These are phyloP conservation scores for Scytalidium sp. DNA, from an alignment of 2,329 filamentous ascomycete species.

Conservation along the genomic window DNA sequence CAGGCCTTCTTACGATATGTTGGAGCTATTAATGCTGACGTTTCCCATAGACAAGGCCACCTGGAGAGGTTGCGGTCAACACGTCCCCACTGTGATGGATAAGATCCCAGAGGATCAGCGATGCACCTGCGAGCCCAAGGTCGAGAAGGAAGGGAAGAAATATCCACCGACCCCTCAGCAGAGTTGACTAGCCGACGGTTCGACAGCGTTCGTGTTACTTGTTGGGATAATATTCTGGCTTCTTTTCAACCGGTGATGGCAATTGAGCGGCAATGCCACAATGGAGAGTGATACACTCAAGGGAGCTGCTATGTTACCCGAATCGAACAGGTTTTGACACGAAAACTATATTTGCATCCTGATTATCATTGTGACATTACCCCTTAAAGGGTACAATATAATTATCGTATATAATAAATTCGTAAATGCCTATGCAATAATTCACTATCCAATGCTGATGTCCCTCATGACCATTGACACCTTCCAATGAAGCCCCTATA, in stretches of 20 bases:
- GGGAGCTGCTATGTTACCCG: too few species aligned
- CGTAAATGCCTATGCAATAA: neutral
- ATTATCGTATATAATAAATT: too few species aligned
- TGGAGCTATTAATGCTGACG: neutral
- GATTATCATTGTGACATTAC: too few species aligned
- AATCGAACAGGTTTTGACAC: too few species aligned
- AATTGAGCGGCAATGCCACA: too few species aligned
- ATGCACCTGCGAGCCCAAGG: constrained; percentile 50
- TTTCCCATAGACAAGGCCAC: constrained; percentile 42
- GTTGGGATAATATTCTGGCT: neutral
- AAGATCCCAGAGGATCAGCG: constrained; percentile 44
- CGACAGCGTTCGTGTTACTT: neutral
- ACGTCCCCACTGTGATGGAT: constrained; percentile 51
- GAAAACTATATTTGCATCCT: too few species aligned
- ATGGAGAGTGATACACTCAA: too few species aligned
- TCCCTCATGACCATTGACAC: neutral
- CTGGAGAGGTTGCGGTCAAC: constrained; percentile 51
- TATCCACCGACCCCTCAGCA: constrained; percentile 49
- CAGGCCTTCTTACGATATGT: neutral
- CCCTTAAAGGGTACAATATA: too few species aligned
- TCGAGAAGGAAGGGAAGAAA: constrained; percentile 45
- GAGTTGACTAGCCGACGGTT: constrained; percentile 13
- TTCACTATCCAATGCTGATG: neutral
- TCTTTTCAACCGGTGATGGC: neutral
- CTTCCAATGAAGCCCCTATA: neutral